Percentiles rank a stretch among this genome's conserved stretches.
Evolutionary conservation across 2,329 filamentous ascomycete species (phyloP).

Genomic region (Alternaria triticina): DNA sequence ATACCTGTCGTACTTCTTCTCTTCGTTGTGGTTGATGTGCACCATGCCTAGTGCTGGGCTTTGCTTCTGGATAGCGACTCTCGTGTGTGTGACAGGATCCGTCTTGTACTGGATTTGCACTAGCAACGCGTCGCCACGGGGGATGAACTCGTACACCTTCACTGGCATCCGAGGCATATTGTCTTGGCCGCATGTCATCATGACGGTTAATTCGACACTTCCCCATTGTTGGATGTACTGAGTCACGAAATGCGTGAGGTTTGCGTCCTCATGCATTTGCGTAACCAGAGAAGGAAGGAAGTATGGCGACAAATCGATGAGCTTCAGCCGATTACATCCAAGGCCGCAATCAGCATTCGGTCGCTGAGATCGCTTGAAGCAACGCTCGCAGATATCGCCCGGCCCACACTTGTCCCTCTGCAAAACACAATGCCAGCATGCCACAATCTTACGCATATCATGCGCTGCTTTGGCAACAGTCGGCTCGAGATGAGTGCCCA

Average conservation of each 20-base stretch:
- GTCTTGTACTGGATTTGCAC: constrained; percentile 53
- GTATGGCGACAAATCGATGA: constrained; percentile 51
- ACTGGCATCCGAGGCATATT: constrained; percentile 53
- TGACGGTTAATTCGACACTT: constrained; percentile 49
- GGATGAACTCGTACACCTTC: constrained; percentile 56
- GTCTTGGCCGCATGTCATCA: constrained; percentile 51
- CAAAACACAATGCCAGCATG: constrained; percentile 57
- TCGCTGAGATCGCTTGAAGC: constrained; percentile 47
- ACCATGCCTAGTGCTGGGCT: constrained; percentile 56
- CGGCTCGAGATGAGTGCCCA: constrained; percentile 47
- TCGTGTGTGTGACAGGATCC: constrained; percentile 43
- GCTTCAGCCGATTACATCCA: constrained; percentile 54
- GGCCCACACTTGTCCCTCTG: constrained; percentile 55
- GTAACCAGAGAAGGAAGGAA: constrained; percentile 54
- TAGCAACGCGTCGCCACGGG: constrained; percentile 49
- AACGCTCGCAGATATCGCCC: constrained; percentile 49
- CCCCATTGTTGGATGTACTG: constrained; percentile 48
- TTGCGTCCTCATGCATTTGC: constrained; percentile 52
- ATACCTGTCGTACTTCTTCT: constrained; percentile 54
- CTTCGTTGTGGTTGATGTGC: constrained; percentile 53
- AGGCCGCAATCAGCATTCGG: constrained; percentile 51
- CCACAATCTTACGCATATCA: constrained; percentile 54
- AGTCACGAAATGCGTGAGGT: constrained; percentile 49
- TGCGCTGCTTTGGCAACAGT: constrained; percentile 51
- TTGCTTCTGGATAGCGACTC: constrained; percentile 42